Evolutionary conservation across 345 rosid genomes (phyloP).

Genomic region (Adansonia digitata): DNA sequence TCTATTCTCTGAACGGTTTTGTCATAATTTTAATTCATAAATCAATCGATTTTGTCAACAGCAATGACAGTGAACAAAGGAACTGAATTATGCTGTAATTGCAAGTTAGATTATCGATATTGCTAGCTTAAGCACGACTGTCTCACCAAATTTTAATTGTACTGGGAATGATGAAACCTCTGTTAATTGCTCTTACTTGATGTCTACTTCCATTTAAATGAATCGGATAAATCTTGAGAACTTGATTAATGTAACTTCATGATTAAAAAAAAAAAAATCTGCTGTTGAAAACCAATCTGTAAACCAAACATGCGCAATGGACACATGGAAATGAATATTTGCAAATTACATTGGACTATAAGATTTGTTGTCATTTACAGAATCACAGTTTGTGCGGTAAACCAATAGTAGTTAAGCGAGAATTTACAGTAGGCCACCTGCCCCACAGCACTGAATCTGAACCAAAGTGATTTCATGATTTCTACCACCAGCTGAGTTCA

Average conservation of each 20-base stretch:
- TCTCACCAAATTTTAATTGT: no score
- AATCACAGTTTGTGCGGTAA: background rate
- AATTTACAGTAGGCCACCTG: background rate
- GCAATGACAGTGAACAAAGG: no score
- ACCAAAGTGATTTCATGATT: background rate
- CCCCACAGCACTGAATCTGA: background rate
- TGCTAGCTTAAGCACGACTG: no score
- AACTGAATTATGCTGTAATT: no score
- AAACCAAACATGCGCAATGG: background rate
- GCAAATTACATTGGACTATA: background rate
- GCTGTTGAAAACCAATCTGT: background rate
- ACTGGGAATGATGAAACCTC: no score
- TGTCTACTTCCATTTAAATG: no score
- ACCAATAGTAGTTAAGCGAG: background rate
- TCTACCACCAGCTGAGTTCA: conserved; percentile 35
- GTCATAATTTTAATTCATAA: no score
- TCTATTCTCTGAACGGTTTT: no score
- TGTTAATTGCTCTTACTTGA: no score
- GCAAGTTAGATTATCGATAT: no score
- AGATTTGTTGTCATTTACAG: background rate
- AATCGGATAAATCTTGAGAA: no score
- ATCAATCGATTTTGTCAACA: no score
- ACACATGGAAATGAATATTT: background rate
- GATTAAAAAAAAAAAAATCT: background rate
- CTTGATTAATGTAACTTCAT: background rate